These are phyloP conservation scores for Chrysosphaeria jannelii DNA, from an alignment of 2,329 filamentous ascomycete genomes.

Conservation along the genomic window DNA sequence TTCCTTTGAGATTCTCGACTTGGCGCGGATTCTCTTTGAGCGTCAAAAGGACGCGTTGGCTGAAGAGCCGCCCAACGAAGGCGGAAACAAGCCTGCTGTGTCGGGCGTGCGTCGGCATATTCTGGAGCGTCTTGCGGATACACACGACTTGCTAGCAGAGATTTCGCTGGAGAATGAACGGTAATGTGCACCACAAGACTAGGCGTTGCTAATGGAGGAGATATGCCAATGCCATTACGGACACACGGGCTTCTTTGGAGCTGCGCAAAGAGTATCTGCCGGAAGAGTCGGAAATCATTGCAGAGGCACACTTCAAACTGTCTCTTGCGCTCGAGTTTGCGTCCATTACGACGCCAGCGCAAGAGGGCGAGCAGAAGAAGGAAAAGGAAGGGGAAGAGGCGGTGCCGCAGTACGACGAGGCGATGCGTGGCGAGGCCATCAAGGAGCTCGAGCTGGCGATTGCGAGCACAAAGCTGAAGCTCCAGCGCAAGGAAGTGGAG, in stretches of 20 bases:
- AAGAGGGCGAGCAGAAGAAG: conserved; percentile 14
- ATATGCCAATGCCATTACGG: conserved; percentile 62
- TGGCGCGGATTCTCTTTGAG: conserved; percentile 35
- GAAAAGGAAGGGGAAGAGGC: conserved; percentile 24
- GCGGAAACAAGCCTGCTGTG: conserved; percentile 11
- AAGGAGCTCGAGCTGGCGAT: conserved; percentile 46
- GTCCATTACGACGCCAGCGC: conserved; percentile 30
- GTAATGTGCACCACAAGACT: conserved; percentile 9
- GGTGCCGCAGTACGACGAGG: conserved; percentile 29
- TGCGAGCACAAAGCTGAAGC: conserved; percentile 36
- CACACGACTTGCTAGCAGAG: conserved; percentile 77
- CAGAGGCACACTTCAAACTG: conserved; percentile 89
- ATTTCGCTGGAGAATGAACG: conserved; percentile 93
- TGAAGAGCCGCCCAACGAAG: no score
- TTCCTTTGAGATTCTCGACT: conserved; percentile 61
- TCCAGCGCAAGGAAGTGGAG: conserved; percentile 37
- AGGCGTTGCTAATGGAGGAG: conserved; percentile 8
- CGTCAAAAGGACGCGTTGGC: conserved; percentile 24
- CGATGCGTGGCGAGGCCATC: conserved; percentile 38
- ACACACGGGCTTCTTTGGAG: conserved; percentile 46
- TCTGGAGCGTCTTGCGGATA: conserved; percentile 72
- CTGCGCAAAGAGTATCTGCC: conserved; percentile 56
- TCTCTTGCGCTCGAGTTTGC: conserved; percentile 86
- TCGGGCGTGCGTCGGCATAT: conserved; percentile 21
- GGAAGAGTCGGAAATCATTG: conserved; percentile 55